A percentile compares a stretch with the other conserved stretches of the same genome.
These are phyloP conservation scores for Lodderomyces metapsilosis DNA, from an alignment of 1,139 yeast genomes.

Conservation along the genomic window DNA sequence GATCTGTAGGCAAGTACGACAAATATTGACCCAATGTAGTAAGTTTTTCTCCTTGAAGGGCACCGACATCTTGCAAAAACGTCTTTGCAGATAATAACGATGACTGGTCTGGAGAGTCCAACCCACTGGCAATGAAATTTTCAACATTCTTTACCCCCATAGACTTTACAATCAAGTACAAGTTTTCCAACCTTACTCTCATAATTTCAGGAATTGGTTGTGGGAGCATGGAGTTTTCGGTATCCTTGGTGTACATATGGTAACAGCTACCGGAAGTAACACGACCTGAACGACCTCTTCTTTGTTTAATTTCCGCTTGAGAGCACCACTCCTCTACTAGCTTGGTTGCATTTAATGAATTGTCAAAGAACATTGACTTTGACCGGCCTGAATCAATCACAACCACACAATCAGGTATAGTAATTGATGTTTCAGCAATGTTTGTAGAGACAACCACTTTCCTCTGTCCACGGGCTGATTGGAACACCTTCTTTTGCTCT, in stretches of 20 bases:
- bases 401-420: conserved; percentile 91
- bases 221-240: conserved; percentile 57
- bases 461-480: conserved; percentile 52
- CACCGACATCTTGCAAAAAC: conserved; percentile 69
- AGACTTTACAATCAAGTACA: conserved; percentile 79
- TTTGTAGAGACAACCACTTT: conserved; percentile 90
- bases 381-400: conserved; percentile 89
- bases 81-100: conserved; percentile 64
- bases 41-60: conserved; percentile 53
- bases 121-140: conserved; percentile 66
- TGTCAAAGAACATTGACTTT: conserved; percentile 71
- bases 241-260: conserved; percentile 68
- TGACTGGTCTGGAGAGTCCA: conserved; percentile 72
- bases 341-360: conserved; percentile 64
- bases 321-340: conserved; percentile 87
- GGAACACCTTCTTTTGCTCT: conserved; percentile 79
- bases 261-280: conserved; percentile 79
- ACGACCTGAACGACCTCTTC: conserved; percentile 99
- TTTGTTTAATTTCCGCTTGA: conserved; percentile 84
- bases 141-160: conserved; percentile 80
- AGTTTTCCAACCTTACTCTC: conserved; percentile 77
- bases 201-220: conserved; percentile 89
- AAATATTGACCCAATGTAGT: conserved; percentile 82
- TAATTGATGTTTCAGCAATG: conserved; percentile 84
- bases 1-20: conserved; percentile 81